Percentiles rank a stretch among this genome's conserved stretches.
phyloP scores from a whole-genome alignment of 192 early-diverging fungal genomes.

The Linnemannia exigua region DNA sequence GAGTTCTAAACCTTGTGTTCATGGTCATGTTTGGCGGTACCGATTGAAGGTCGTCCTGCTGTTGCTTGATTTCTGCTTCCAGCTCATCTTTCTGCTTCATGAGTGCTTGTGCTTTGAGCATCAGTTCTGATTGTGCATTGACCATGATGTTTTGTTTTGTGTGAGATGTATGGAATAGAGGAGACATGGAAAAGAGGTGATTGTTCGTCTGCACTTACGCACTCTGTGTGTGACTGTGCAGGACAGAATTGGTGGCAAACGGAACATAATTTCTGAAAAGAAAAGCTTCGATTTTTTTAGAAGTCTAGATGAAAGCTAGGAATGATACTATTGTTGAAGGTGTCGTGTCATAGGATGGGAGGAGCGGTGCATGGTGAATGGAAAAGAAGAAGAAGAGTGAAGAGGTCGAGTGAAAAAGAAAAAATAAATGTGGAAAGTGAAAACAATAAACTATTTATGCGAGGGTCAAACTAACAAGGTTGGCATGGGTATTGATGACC shows the following conservation, averaged over 20 bases:
- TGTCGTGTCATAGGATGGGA: background rate
- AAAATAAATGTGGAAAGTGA: background rate
- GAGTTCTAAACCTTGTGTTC: background rate
- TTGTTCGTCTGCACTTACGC: background rate
- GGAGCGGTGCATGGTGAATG: background rate
- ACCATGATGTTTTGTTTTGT: constrained; percentile 17
- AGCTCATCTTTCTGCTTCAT: constrained; percentile 64
- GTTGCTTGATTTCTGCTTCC: constrained; percentile 55
- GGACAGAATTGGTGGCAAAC: background rate
- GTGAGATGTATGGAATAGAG: background rate
- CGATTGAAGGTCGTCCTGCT: constrained; percentile 54
- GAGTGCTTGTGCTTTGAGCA: constrained; percentile 57
- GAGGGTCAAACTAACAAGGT: constrained; percentile 60
- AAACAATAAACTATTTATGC: constrained; percentile 37
- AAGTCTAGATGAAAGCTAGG: background rate
- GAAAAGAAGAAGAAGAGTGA: constrained; percentile 16
- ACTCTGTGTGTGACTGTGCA: background rate
- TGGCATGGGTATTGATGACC: constrained; percentile 62
- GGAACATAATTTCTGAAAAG: background rate
- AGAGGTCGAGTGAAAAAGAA: background rate
- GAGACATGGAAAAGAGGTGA: background rate
- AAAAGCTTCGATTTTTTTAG: background rate
- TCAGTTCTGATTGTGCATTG: constrained; percentile 41
- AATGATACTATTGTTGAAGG: background rate
- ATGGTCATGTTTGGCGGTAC: constrained; percentile 1